phyloP scores from a whole-genome alignment of 441 rosid genomes.

The Biscutella laevigata region DNA sequence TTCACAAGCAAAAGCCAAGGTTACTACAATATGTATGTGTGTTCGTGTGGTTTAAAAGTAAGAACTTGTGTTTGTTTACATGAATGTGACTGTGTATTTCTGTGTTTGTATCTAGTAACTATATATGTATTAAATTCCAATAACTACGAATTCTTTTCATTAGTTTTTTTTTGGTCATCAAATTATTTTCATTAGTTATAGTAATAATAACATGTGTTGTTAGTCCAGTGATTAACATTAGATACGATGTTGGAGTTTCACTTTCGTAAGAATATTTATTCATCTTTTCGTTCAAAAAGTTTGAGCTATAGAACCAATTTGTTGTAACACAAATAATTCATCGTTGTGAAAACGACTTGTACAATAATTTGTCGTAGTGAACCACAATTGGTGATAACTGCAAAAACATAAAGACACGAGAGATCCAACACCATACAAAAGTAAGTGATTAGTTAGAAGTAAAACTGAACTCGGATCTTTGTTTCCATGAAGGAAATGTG shows the following conservation, averaged over 20 bases:
- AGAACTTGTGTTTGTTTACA: not conserved
- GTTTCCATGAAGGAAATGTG: not conserved
- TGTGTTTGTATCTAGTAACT: constrained; percentile 9
- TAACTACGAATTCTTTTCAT: no score
- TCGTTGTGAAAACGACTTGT: not conserved
- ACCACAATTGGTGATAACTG: not conserved
- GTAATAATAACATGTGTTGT: no score
- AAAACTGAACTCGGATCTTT: no score
- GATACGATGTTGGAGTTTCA: no score
- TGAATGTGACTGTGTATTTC: constrained; percentile 13
- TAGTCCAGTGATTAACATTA: no score
- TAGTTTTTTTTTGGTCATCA: no score
- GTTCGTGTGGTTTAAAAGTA: constrained; percentile 5
- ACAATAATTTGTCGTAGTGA: no score
- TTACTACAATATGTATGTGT: not conserved
- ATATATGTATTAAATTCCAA: not conserved
- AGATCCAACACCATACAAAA: not conserved
- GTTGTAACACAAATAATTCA: no score
- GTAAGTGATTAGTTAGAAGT: not conserved
- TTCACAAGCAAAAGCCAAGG: constrained; percentile 7
- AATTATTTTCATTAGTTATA: no score
- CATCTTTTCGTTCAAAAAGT: no score
- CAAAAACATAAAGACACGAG: not conserved
- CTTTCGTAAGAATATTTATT: no score
- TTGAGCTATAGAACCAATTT: no score